Base-by-base conservation (phyloP, 352 stramenopile genomes). In the Globisporangium recalcitrans region DNA sequence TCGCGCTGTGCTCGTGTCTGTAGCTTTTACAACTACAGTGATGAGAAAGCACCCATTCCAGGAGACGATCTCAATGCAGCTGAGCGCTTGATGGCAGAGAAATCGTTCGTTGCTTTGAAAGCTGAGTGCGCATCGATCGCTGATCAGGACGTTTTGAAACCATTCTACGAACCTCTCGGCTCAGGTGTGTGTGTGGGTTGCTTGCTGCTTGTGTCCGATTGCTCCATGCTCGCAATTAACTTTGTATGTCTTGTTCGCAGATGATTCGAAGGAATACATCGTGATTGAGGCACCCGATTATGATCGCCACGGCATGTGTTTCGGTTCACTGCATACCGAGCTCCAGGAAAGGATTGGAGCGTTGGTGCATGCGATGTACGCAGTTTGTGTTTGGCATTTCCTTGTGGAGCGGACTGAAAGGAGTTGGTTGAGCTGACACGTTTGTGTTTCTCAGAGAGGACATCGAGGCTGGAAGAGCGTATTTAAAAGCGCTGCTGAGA, bases 251-350 rank as follows among this genome's bases (percentile, higher is more conserved):
- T 42, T 52, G 22, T 38, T 11, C 13, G 1, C 49, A 83, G 75
- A 83, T 62, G 27, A 58, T 49, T 48, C 55, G 3, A 83, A 77
- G 60, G 52, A 58, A 47, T 80, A 67, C 31, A 60, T 83, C 11
- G 42, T 79, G 21, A 34, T 83, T 24, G 60, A 69, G 32, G 55
- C 68, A 16, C 51, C 65, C 3, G 65, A 83, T 13, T 69, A 77
- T 44, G 62, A 74, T 42, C 26, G 26, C 26, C 49, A 58, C 36
- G 49, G 58, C 8, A 26, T 27, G 26, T 34, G 34, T 7, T 51
- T 80, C 29, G 36, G 40, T 5, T 48, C 60, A 3, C 31, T 78
- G 22, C 46, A 64, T 48, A 69, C 70, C 21, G 48, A 62, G 16
- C 22, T 83, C 16, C 57, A 48, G 46, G 42, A 40, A 5, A 46